Base-by-base conservation (phyloP, 1,139 yeast genomes). In the Sugiyamaella castrensis region DNA sequence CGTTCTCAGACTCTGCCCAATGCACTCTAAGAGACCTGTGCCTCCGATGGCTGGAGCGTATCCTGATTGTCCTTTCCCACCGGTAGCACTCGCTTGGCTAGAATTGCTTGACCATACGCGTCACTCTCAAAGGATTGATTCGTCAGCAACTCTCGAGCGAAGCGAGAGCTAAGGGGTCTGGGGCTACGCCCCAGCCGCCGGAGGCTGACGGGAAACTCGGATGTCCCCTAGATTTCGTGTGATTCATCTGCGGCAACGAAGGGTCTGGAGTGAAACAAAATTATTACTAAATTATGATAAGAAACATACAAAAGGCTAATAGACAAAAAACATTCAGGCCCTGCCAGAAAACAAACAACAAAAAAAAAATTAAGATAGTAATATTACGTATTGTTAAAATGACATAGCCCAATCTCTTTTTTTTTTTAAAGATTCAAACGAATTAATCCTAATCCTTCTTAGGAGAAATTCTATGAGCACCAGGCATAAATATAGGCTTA, bases 401-500 rank as follows among this genome's bases (percentile, higher is more conserved):
- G 24, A 19, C 24, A 19, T 19, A 19, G 24, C 5, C 24, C 24
- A 19, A 19, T 19, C 24, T 19, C 24, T 19, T 19, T 40, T 12
- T 15, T 29, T n/a, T 26, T 36, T 34, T n/a, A n/a, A 39, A 2
- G 11, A 39, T 19, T 39, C 8, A 28, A n/a, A 30, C 13, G 33
- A 30, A 41, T 40, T 38, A 33, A 33, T 37, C 40, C 26, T 32
- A 13, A 30, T 30, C 30, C 33, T 51, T 42, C 15, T 27, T 24
- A 12, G 30, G 38, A 16, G 9, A n/a, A 19, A 47, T 30, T 33
- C 40, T 40, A 34, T 48, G 49, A 34, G 66, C 64, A n/a, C 68
- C 68, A 24, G 71, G 71, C 69, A 67, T 61, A 53, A 48, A 63
- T 15, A 66, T 35, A 34, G 82, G 82, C 63, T 70, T 74, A 50